Evolutionary conservation across 306 rosid species (phyloP).

Genomic region (Elaeagnus macrophylla): DNA sequence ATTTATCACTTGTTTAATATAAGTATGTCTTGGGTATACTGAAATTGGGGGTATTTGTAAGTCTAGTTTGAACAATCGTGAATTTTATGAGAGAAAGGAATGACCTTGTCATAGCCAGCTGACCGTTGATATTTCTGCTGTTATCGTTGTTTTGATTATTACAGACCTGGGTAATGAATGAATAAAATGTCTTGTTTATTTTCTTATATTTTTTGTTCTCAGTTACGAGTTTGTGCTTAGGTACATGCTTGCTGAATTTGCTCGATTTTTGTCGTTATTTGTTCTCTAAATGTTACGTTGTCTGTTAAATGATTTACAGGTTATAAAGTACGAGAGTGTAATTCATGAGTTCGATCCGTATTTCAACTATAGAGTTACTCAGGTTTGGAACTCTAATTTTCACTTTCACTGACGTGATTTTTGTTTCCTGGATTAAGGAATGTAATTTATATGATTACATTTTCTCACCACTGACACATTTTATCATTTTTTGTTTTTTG

Average conservation of each 20-base stretch:
- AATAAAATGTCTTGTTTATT: not conserved
- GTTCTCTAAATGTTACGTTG: conserved; percentile 4
- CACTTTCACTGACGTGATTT: too few relatives aligned
- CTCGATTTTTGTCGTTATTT: not conserved
- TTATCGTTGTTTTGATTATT: not conserved
- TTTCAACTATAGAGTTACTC: conserved; percentile 96
- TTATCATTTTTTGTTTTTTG: conserved; percentile 1
- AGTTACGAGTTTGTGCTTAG: not conserved
- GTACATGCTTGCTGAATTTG: not conserved
- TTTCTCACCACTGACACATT: not conserved
- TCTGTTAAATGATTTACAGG: conserved; percentile 46
- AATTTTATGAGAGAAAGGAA: not conserved
- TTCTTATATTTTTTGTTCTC: too few relatives aligned
- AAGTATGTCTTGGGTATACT: not conserved
- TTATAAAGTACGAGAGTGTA: conserved; percentile 94
- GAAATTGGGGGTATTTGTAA: not conserved
- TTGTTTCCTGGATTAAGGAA: too few relatives aligned
- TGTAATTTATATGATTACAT: conserved; percentile 1
- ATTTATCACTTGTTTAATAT: not conserved
- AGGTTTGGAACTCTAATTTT: conserved; percentile 59
- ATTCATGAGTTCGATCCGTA: conserved; percentile 98
- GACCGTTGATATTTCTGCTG: not conserved
- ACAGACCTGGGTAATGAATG: not conserved
- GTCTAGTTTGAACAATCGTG: not conserved
- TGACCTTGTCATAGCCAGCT: not conserved